Evolutionary conservation across 805 yeast genomes (phyloP), one percentile per base, ranked within the genome.

Genomic region (Kazachstania martiniae): DNA sequence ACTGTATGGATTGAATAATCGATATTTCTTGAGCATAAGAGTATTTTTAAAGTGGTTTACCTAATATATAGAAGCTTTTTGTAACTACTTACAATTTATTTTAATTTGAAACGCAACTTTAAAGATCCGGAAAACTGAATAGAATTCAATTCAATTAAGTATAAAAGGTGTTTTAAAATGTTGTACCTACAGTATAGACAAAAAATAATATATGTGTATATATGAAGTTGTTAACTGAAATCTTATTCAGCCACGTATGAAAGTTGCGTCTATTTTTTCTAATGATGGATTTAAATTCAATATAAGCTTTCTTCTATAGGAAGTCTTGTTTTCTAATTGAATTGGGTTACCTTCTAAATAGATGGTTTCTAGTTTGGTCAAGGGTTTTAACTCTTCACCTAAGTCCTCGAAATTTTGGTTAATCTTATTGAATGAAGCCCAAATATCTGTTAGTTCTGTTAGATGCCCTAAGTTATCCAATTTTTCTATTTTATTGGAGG

Each of bases 291-390:
- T 53, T 38, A 89, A 63, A 37, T 77, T 70, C 46, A 91, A 63
- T 42, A 72, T 72, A 29, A 91, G 52, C 53, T 91, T 91, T 49
- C 91, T 73, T 48, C 96, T 68, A 54, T 91, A 91, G 32, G 86
- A 75, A 1, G 91, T 76, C n/a, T 74, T 74, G 43, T 80, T 79
- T 14, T 69, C 53, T 18, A 59, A 43, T 47, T 91, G 95, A 13
- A 91, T 54, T 3, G 97, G 97, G 51, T 89, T 89, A 7, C 91
- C 89, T 58, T 91, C 98, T 41, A 91, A 74, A 52, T 91, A 91
- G 4, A 91, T 94, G 0, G 95, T 85, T 32, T 85, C 94, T 33
- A 91, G 62, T 5, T 69, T 62, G 2, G 73, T 70, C 32, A 84
- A 61, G 25, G 62, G 61, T 10, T 75, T 73, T 38, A 91, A 65